Conservation (phyloP, 176 grass and related monocot species). For the Themeda triandra region DNA sequence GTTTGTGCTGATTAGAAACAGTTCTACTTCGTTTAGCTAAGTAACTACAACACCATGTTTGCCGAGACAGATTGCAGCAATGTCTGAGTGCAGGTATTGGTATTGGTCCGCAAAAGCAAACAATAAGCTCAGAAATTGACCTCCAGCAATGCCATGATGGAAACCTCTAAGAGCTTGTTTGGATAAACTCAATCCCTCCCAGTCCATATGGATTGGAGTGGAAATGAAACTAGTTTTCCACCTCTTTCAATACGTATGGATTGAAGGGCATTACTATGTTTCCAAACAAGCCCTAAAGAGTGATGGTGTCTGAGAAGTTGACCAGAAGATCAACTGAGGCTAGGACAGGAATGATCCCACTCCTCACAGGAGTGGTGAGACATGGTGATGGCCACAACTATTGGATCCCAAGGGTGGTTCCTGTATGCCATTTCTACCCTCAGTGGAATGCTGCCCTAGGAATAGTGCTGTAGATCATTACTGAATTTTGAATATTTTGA, state of each 20-base stretch:
- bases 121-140: neutral
- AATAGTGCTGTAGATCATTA: neutral
- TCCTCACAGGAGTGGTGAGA: neutral
- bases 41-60: neutral
- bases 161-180: neutral
- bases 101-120: neutral
- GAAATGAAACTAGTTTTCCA: neutral
- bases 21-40: neutral
- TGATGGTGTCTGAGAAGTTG: neutral
- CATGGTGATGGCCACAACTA: neutral
- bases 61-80: neutral
- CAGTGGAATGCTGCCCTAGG: neutral
- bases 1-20: neutral
- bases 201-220: neutral
- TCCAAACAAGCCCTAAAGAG: neutral
- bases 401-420: neutral
- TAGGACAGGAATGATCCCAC: neutral
- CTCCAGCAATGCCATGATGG: neutral
- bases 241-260: neutral
- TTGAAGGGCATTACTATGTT: neutral
- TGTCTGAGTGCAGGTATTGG: neutral
- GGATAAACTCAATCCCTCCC: neutral
- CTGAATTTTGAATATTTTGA: neutral
- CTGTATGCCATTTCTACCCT: neutral
- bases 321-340: neutral